phyloP scores from a whole-genome alignment of 331 rosid species.

The Pyracantha coccinea region DNA sequence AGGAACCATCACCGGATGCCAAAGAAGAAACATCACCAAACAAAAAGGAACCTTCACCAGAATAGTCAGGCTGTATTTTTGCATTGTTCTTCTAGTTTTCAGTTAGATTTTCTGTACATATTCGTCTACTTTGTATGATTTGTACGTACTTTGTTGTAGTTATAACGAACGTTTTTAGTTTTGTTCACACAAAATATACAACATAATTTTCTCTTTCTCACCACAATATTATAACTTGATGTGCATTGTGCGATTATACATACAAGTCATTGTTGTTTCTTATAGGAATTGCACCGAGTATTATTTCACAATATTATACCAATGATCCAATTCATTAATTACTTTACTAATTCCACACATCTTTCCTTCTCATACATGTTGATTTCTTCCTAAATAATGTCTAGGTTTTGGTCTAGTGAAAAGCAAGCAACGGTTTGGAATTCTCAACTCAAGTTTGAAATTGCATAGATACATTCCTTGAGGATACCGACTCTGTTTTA shows the following conservation, averaged over 20 bases:
- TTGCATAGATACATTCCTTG: too few relatives aligned
- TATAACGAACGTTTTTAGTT: neutral
- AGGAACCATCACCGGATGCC: constrained; percentile 12
- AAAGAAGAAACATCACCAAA: neutral
- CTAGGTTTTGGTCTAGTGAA: too few relatives aligned
- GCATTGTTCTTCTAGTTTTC: neutral
- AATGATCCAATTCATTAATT: too few relatives aligned
- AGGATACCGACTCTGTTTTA: too few relatives aligned
- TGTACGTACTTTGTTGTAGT: neutral
- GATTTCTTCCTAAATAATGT: too few relatives aligned
- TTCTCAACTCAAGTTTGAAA: too few relatives aligned
- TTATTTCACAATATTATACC: neutral
- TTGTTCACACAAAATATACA: neutral
- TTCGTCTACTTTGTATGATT: neutral
- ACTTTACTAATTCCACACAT: too few relatives aligned
- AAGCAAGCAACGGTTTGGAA: too few relatives aligned
- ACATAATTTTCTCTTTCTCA: neutral
- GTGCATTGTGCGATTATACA: neutral
- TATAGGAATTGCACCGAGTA: neutral
- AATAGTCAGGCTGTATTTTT: neutral
- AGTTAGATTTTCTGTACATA: neutral
- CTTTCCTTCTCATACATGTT: too few relatives aligned
- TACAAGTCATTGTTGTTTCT: neutral
- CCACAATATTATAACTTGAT: neutral
- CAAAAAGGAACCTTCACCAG: constrained; percentile 14